Conservation (phyloP, 225 moss, liverwort and hornwort species). For the Straminergon stramineum region DNA sequence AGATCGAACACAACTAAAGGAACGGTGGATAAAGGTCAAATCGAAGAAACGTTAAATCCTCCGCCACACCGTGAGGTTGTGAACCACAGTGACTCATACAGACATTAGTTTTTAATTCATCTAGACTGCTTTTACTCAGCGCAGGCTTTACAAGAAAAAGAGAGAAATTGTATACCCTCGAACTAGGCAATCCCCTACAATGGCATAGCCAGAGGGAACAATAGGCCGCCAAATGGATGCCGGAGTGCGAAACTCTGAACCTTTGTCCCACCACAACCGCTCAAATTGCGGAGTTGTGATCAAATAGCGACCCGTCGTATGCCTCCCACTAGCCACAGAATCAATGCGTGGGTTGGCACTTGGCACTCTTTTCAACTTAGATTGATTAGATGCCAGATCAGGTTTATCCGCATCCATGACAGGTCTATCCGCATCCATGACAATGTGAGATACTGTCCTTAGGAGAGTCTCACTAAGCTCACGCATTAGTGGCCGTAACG, state of each 20-base stretch:
- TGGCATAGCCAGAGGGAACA: slow-evolving; percentile 77
- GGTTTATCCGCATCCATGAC: not conserved
- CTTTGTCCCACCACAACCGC: slow-evolving; percentile 97
- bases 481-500: slow-evolving; percentile 34
- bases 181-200: slow-evolving; percentile 87
- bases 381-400: slow-evolving; percentile 6
- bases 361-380: slow-evolving; percentile 46
- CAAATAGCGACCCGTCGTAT: slow-evolving; percentile 46
- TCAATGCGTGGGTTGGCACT: slow-evolving; percentile 50
- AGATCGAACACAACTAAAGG: not conserved
- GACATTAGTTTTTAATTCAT: not conserved
- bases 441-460: slow-evolving; percentile 37
- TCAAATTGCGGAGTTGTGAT: slow-evolving; percentile 87
- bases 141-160: not conserved
- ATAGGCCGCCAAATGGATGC: slow-evolving; percentile 93
- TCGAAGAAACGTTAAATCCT: not conserved
- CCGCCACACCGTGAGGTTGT: not conserved
- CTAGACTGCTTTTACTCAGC: not conserved
- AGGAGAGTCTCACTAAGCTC: slow-evolving; percentile 75
- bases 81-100: not conserved
- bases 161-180: slow-evolving; percentile 53
- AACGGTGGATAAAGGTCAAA: not conserved
- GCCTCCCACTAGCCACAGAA: slow-evolving; percentile 41
- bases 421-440: slow-evolving; percentile 46
- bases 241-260: slow-evolving; percentile 60